Conservation (phyloP, 2,329 filamentous ascomycete genomes). For the Scytalidium lignicola region DNA sequence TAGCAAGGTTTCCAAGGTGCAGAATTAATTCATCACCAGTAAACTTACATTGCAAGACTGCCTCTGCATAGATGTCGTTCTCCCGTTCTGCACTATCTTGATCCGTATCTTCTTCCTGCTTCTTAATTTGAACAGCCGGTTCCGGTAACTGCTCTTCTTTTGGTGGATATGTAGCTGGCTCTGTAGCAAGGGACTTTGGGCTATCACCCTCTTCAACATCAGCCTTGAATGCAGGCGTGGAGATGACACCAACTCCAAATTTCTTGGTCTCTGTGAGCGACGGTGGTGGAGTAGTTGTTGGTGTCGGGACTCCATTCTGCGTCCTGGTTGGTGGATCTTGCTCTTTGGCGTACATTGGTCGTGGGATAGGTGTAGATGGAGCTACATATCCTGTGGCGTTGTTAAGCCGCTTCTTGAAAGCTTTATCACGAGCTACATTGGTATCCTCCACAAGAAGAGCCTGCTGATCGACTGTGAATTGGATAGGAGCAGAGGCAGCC, state of each 20-base stretch:
- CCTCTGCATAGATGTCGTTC: constrained; percentile 91
- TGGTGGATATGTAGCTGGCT: constrained; percentile 54
- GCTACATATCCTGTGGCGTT: constrained; percentile 37
- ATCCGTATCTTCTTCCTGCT: constrained; percentile 69
- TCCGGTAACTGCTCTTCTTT: constrained; percentile 62
- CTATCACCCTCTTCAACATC: constrained; percentile 73
- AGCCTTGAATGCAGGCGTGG: constrained; percentile 67
- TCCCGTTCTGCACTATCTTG: constrained; percentile 69
- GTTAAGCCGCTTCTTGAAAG: constrained; percentile 64
- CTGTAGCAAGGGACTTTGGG: constrained; percentile 70
- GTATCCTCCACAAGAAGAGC: constrained; percentile 83
- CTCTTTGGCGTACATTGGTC: constrained; percentile 58
- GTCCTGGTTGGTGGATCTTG: constrained; percentile 30
- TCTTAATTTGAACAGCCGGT: constrained; percentile 46
- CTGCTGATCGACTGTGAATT: constrained; percentile 98
- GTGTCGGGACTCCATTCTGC: constrained; percentile 62
- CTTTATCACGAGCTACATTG: constrained; percentile 61
- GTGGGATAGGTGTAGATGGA: constrained; percentile 56
- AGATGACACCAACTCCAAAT: constrained; percentile 42
- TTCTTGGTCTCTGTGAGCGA: constrained; percentile 38
- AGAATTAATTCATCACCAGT: too few relatives aligned
- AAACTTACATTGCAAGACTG: constrained; percentile 76
- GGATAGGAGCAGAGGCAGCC: constrained; percentile 92
- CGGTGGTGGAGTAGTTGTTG: constrained; percentile 61
- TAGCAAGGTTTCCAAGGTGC: constrained; percentile 26